These are phyloP conservation scores for Pythium myriotylum DNA, from an alignment of 352 stramenopile genomes.

Conservation along the genomic window DNA sequence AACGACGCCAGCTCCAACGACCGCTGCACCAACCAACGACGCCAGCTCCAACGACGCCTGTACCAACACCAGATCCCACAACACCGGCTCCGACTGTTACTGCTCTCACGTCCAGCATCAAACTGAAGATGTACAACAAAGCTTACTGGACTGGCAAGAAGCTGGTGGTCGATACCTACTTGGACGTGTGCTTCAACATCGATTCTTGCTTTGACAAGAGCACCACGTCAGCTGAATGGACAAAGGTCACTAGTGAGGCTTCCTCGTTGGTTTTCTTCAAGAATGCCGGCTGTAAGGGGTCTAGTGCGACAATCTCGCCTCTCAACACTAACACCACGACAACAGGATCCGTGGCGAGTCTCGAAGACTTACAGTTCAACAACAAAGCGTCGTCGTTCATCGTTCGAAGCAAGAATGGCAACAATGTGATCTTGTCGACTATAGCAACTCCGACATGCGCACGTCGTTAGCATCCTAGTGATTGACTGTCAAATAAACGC, in stretches of 20 bases:
- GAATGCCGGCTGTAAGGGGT: neutral
- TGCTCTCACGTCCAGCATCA: neutral
- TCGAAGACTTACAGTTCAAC: constrained; percentile 2
- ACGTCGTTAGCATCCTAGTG: too few species aligned
- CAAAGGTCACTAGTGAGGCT: neutral
- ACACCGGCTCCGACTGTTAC: neutral
- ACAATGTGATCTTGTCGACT: neutral
- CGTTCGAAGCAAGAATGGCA: neutral
- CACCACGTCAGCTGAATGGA: constrained; percentile 2
- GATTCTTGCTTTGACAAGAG: neutral
- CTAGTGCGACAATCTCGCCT: neutral
- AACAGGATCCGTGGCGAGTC: neutral
- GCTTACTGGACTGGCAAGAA: neutral
- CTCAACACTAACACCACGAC: neutral
- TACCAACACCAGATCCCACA: neutral
- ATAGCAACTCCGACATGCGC: too few species aligned
- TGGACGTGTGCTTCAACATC: constrained; percentile 4
- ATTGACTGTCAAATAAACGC: too few species aligned
- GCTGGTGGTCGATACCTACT: neutral
- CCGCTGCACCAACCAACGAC: neutral
- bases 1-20: neutral
- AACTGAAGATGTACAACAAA: constrained; percentile 2
- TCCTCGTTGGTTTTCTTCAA: neutral
- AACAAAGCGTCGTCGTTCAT: constrained; percentile 1
- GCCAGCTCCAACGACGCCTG: neutral